These are phyloP conservation scores for Leccinum aurantiacum DNA, from an alignment of 768 basidiomycete species.

Conservation along the genomic window DNA sequence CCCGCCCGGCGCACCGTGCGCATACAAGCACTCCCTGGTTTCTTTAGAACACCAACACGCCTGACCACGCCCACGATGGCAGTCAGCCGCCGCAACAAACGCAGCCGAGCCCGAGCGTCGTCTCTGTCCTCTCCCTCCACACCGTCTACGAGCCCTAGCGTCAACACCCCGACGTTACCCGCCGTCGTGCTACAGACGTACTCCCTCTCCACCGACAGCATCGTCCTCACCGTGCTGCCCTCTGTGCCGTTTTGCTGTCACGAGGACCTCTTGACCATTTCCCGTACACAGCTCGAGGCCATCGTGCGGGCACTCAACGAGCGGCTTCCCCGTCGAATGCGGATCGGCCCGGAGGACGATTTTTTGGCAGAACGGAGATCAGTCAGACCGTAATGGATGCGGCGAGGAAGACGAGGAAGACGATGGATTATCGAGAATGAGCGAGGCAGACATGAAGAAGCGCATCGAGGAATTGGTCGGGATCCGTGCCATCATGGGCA, in stretches of 20 bases:
- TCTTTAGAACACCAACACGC: conserved; percentile 27
- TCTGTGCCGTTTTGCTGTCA: conserved; percentile 70
- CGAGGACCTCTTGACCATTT: conserved; percentile 68
- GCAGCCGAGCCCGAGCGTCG: conserved; percentile 14
- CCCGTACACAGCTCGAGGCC: conserved; percentile 47
- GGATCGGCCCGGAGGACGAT: conserved; percentile 45
- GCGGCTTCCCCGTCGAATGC: conserved; percentile 51
- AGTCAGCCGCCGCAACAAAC: conserved; percentile 22
- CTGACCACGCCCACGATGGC: conserved; percentile 22
- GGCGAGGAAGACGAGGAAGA: conserved; percentile 5
- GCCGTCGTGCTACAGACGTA: conserved; percentile 63
- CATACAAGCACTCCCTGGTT: conserved; percentile 15
- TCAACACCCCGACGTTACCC: conserved; percentile 17
- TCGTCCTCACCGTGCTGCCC: conserved; percentile 63
- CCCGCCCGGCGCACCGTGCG: conserved; percentile 11
- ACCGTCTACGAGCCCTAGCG: conserved; percentile 8
- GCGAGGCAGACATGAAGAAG: conserved; percentile 47
- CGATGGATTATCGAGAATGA: conserved; percentile 27
- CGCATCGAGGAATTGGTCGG: conserved; percentile 64
- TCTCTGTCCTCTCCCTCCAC: conserved; percentile 5
- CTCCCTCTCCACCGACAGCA: conserved; percentile 45
- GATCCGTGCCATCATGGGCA: conserved; percentile 38
- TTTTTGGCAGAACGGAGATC: conserved; percentile 10
- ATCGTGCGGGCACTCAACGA: conserved; percentile 58
- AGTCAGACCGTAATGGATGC: background rate